Conservation (phyloP, 371 early-diverging fungal genomes). For the Mortierella sp. region DNA sequence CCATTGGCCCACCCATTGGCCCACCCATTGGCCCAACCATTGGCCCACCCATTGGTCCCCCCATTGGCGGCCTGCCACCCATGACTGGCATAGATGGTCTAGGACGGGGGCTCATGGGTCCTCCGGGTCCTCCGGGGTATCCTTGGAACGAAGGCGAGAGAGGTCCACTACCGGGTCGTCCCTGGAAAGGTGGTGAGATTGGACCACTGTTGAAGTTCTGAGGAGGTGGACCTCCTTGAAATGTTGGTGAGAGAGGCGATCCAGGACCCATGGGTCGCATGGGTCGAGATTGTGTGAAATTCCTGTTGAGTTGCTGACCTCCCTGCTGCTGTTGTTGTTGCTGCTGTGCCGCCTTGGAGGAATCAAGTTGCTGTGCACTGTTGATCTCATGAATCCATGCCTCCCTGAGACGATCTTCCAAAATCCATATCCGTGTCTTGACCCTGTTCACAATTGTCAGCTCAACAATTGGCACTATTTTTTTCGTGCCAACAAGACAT, state of each 20-base stretch:
- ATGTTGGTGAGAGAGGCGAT: slow-evolving; percentile 42
- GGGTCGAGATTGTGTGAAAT: slow-evolving; percentile 32
- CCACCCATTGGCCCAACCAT: slow-evolving; percentile 18
- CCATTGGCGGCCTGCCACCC: slow-evolving; percentile 44
- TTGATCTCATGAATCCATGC: slow-evolving; percentile 49
- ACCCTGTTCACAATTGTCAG: slow-evolving; percentile 52
- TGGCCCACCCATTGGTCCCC: slow-evolving; percentile 23
- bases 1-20: too few species aligned
- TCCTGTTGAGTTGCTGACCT: slow-evolving; percentile 29
- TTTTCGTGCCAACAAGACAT: background rate
- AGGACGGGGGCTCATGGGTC: slow-evolving; percentile 29
- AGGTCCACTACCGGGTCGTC: slow-evolving; percentile 14
- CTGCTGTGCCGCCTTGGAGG: slow-evolving; percentile 30
- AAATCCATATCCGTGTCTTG: slow-evolving; percentile 39
- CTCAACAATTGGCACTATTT: slow-evolving; percentile 40
- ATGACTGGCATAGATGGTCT: slow-evolving; percentile 23
- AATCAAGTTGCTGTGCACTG: slow-evolving; percentile 37
- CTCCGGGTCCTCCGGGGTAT: slow-evolving; percentile 28
- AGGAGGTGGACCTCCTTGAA: slow-evolving; percentile 28
- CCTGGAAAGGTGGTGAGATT: slow-evolving; percentile 45
- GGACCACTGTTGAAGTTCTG: slow-evolving; percentile 28
- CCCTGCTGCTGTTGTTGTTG: slow-evolving; percentile 32
- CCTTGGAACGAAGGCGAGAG: slow-evolving; percentile 21
- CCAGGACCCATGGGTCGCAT: slow-evolving; percentile 49
- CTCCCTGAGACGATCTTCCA: slow-evolving; percentile 37